phyloP scores from a whole-genome alignment of 192 early-diverging fungal species.

The Coemansia sp. region DNA sequence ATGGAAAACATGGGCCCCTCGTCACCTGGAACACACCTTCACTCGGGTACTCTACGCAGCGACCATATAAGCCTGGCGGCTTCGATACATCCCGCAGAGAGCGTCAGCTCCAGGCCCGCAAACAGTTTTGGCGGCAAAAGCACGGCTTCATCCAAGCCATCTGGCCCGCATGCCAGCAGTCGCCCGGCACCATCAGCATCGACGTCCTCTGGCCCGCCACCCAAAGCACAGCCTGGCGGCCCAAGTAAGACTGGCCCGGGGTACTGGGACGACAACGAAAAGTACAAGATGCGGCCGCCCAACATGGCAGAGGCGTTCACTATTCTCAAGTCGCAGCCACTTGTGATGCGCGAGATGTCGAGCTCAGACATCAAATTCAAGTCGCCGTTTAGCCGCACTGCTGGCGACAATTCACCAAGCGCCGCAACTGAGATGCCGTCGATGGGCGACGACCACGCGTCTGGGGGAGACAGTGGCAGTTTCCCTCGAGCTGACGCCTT shows the following conservation, averaged over 20 bases:
- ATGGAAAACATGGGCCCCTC: conserved; percentile 23
- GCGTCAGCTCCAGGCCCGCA: conserved; percentile 3
- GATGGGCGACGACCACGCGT: neutral
- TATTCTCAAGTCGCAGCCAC: conserved; percentile 45
- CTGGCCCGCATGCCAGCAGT: conserved; percentile 1
- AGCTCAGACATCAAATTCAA: conserved; percentile 42
- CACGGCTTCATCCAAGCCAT: neutral
- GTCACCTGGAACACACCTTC: conserved; percentile 11
- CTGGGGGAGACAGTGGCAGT: neutral
- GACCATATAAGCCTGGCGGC: conserved; percentile 36
- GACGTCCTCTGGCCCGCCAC: too few species aligned
- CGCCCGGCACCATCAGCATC: conserved; percentile 2
- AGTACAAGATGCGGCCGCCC: conserved; percentile 41
- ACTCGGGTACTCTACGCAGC: conserved; percentile 26
- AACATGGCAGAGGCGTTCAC: conserved; percentile 49
- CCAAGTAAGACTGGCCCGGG: conserved; percentile 14
- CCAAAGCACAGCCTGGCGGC: neutral
- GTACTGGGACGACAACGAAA: conserved; percentile 47
- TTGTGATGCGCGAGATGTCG: conserved; percentile 42
- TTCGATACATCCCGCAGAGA: conserved; percentile 32
- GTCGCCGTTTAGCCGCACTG: conserved; percentile 38
- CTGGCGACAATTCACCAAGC: neutral
- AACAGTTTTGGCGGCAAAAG: neutral
- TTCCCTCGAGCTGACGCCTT: conserved; percentile 14
- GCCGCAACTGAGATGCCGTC: conserved; percentile 2